Evolutionary conservation across 2,329 filamentous ascomycete genomes (phyloP).

Genomic region (Boeremia exigua): DNA sequence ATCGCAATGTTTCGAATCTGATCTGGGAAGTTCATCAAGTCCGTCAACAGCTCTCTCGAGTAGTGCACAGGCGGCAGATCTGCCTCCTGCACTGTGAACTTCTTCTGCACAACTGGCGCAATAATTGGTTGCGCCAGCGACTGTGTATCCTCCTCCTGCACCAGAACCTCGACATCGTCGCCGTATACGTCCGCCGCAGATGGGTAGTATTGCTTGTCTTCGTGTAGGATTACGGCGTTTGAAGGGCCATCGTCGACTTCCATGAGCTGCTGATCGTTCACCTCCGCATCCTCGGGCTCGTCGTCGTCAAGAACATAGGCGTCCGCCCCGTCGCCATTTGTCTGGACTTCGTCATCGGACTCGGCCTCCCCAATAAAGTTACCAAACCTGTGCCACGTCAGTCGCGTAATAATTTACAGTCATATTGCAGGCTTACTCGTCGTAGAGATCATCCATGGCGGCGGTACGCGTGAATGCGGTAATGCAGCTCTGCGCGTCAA

Average conservation of each 20-base stretch:
- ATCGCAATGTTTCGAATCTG: conserved; percentile 93
- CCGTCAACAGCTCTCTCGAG: conserved; percentile 89
- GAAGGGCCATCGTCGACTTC: conserved; percentile 91
- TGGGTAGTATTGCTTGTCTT: conserved; percentile 99
- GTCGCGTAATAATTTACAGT: conserved; percentile 5
- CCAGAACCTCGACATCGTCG: conserved; percentile 89
- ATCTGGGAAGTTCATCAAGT: conserved; percentile 94
- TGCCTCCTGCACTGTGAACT: conserved; percentile 91
- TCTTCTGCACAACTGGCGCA: conserved; percentile 90
- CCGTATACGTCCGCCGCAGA: conserved; percentile 97
- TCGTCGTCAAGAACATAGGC: conserved; percentile 79
- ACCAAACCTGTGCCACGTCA: conserved; percentile 72
- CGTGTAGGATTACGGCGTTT: conserved; percentile 96
- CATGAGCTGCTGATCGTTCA: conserved; percentile 84
- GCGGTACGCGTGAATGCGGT: conserved; percentile 19
- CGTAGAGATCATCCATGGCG: conserved; percentile 93
- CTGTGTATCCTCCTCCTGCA: conserved; percentile 97
- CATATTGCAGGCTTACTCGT: conserved; percentile 68
- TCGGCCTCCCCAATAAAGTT: conserved; percentile 97
- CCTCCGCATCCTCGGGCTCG: conserved; percentile 54
- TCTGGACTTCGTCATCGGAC: conserved; percentile 85
- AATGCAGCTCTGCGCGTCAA: conserved; percentile 24
- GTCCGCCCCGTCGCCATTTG: conserved; percentile 76
- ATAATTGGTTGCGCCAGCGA: conserved; percentile 91
- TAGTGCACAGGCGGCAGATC: conserved; percentile 89